Evolutionary conservation across 306 rosid genomes (phyloP).

Genomic region (Acacia melanoxylon): DNA sequence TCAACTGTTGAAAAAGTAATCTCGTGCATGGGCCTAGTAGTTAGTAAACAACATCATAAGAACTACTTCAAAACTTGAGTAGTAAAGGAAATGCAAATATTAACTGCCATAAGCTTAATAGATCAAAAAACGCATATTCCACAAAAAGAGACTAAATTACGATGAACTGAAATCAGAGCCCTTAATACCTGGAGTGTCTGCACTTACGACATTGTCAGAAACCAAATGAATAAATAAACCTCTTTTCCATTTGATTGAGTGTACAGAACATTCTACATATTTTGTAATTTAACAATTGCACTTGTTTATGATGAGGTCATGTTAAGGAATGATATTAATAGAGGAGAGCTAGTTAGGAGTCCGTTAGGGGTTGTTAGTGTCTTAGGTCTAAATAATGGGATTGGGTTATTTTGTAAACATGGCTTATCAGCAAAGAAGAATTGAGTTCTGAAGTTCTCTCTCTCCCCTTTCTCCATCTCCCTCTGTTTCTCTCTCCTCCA

Average conservation of each 20-base stretch:
- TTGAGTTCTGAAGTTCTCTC: too few relatives aligned
- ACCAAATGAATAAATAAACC: neutral
- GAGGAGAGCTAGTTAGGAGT: neutral
- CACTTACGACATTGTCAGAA: constrained; percentile 22
- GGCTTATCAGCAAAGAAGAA: too few relatives aligned
- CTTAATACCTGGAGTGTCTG: neutral
- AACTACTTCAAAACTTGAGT: constrained; percentile 13
- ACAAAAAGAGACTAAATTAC: neutral
- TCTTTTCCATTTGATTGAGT: too few relatives aligned
- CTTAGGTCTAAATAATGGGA: too few relatives aligned
- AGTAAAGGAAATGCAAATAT: constrained; percentile 7
- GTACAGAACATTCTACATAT: too few relatives aligned
- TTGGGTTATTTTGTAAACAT: too few relatives aligned
- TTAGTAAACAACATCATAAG: constrained; percentile 31
- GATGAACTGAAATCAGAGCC: constrained; percentile 3
- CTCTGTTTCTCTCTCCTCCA: too few relatives aligned
- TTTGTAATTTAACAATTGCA: too few relatives aligned
- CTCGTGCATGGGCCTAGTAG: constrained; percentile 93
- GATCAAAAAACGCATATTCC: constrained; percentile 5
- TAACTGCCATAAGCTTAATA: constrained; percentile 7
- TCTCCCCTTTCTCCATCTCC: too few relatives aligned
- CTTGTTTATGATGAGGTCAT: too few relatives aligned
- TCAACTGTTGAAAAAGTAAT: constrained; percentile 92
- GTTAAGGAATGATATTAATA: too few relatives aligned
- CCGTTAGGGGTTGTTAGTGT: neutral